Evolutionary conservation across 164 flowering plant genomes (phyloP), one percentile per base, ranked within the genome.

Genomic region (Cinnamomum chago): DNA sequence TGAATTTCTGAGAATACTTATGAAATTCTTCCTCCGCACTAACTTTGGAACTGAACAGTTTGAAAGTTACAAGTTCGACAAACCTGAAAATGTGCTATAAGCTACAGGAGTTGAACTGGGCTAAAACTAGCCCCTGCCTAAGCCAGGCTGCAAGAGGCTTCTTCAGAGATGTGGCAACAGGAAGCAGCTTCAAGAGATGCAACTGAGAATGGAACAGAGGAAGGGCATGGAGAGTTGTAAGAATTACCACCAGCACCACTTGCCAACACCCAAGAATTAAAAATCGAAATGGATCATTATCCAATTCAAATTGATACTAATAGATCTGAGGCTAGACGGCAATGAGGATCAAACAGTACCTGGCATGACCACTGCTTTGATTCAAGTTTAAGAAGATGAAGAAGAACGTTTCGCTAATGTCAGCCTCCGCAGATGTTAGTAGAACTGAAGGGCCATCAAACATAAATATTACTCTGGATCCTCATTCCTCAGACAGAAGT

Each of bases 31-130:
- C n/a, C 65, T 3, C 28, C 27, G 64, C 22, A 40, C 22, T 22
- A 40, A 14, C 14, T 62, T 7, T 62, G 35, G 27, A 24, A 51
- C 18, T 67, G 52, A 65, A 70, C 92, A 92, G 97, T 80, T 89
- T 76, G 92, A 93, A 80, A 96, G 99, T 55, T 90, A 95, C 80
- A 95, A 89, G 60, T 95, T 90, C 71, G 99, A 95, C 70, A 92
- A 97, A 27, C 98, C 99, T 3, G 93, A 87, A 71, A 85, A 86
- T 64, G 92, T 93, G 17, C 90, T 95, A 51, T 95, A 92, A 83
- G 98, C 98, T 76, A 96, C 96, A 24, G 96, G 98, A 66, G 84
- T 95, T 70, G 98, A 95, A 81, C 90, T 95, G 6, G 98, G 98
- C 23, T 87, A 90, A 52, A 93, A 93, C 65, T 95, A 95, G 76